Evolutionary conservation across 2,329 filamentous ascomycete genomes (phyloP).

Genomic region (Colletotrichum sp.): DNA sequence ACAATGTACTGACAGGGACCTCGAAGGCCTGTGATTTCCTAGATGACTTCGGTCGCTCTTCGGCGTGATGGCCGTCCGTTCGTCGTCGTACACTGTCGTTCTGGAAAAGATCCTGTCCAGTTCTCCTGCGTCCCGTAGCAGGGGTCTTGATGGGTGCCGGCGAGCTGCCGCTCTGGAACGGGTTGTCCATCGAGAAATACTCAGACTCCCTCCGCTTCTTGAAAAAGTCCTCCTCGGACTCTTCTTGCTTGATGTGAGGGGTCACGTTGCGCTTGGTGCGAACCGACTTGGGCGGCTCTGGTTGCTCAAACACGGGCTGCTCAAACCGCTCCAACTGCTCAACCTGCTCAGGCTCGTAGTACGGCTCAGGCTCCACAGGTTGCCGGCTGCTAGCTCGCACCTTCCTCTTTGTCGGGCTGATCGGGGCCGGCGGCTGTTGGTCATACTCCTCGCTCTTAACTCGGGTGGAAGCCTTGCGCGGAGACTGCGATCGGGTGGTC

Average conservation of each 20-base stretch:
- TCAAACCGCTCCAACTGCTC: neutral
- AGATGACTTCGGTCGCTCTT: conserved; percentile 17
- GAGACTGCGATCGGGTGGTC: conserved; percentile 58
- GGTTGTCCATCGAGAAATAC: conserved; percentile 85
- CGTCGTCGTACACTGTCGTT: conserved; percentile 47
- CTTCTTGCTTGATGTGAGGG: conserved; percentile 56
- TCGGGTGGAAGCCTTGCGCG: conserved; percentile 57
- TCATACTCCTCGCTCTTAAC: conserved; percentile 60
- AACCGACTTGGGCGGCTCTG: conserved; percentile 41
- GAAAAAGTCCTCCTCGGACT: conserved; percentile 52
- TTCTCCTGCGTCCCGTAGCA: conserved; percentile 51
- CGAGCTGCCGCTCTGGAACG: conserved; percentile 87
- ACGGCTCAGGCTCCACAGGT: conserved; percentile 50
- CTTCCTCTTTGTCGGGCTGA: conserved; percentile 59
- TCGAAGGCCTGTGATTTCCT: conserved; percentile 61
- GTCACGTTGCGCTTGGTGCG: conserved; percentile 56
- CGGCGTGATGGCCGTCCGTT: conserved; percentile 36
- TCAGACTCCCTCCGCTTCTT: conserved; percentile 32
- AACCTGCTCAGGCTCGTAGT: conserved; percentile 47
- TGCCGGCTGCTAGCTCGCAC: conserved; percentile 61
- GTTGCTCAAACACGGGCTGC: conserved; percentile 36
- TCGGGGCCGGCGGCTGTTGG: conserved; percentile 27
- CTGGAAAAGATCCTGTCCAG: conserved; percentile 22
- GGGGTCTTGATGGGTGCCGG: conserved; percentile 58
- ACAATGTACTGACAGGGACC: conserved; percentile 51